Percentiles rank a stretch among this genome's conserved stretches.
These are phyloP conservation scores for Starmerella bacillaris DNA, from an alignment of 805 yeast species.

Conservation along the genomic window DNA sequence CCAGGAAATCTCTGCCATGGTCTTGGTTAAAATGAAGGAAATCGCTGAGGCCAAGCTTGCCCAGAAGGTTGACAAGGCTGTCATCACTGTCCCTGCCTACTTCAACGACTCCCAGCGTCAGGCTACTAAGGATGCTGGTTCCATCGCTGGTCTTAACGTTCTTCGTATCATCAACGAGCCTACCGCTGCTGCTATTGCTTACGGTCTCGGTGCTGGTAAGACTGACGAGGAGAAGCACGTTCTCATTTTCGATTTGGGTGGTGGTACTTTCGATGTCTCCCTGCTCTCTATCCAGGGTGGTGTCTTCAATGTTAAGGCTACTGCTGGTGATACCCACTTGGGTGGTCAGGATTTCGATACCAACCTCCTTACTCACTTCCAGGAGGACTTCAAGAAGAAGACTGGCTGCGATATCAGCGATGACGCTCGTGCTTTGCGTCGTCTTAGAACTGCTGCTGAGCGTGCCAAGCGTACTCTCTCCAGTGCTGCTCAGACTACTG, in stretches of 20 bases:
- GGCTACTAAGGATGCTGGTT: slow-evolving; percentile 81
- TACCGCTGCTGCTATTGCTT: slow-evolving; percentile 94
- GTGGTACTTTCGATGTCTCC: slow-evolving; percentile 96
- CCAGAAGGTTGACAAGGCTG: slow-evolving; percentile 64
- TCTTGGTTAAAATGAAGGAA: slow-evolving; percentile 74
- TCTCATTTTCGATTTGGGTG: slow-evolving; percentile 87
- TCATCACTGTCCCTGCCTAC: slow-evolving; percentile 74
- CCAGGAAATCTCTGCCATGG: slow-evolving; percentile 90
- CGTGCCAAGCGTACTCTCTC: slow-evolving; percentile 97
- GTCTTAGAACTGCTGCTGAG: slow-evolving; percentile 98
- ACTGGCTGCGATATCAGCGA: slow-evolving; percentile 74
- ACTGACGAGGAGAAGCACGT: slow-evolving; percentile 71
- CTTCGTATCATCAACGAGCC: slow-evolving; percentile 78
- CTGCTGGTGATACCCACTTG: slow-evolving; percentile 98
- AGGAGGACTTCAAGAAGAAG: slow-evolving; percentile 89
- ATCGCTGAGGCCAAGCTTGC: slow-evolving; percentile 71
- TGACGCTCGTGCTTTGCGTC: slow-evolving; percentile 91
- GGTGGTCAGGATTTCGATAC: slow-evolving; percentile 99
- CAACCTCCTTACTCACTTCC: slow-evolving; percentile 84
- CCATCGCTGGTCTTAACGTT: slow-evolving; percentile 69
- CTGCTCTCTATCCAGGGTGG: slow-evolving; percentile 84
- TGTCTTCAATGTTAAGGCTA: slow-evolving; percentile 90
- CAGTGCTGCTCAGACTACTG: slow-evolving; percentile 86
- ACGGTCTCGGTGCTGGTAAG: slow-evolving; percentile 85
- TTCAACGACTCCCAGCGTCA: slow-evolving; percentile 81